Percentiles rank a stretch among this genome's conserved stretches.
These are phyloP conservation scores for Arthroderma sp. DNA, from an alignment of 2,329 filamentous ascomycete genomes.

Conservation along the genomic window DNA sequence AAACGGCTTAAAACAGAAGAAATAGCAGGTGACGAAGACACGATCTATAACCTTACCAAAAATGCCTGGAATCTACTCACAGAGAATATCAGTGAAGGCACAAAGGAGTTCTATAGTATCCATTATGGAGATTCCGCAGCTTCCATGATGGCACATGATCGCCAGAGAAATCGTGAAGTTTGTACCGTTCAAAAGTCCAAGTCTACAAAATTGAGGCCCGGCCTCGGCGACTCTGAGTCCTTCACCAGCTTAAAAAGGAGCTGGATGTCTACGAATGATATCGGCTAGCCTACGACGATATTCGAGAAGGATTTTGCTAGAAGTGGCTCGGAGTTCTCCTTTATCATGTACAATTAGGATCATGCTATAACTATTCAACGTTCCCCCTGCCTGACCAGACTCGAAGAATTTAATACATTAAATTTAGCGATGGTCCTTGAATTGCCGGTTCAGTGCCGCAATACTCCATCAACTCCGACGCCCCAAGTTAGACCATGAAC, in stretches of 20 bases:
- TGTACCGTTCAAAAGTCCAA: too few relatives aligned
- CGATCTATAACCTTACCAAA: not conserved
- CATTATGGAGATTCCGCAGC: slow-evolving; percentile 1
- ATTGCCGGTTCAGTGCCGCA: not conserved
- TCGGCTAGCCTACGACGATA: not conserved
- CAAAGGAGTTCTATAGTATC: not conserved
- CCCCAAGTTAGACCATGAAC: too few relatives aligned
- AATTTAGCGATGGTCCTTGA: not conserved
- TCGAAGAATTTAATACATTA: not conserved
- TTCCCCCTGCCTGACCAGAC: not conserved
- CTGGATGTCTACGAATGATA: not conserved
- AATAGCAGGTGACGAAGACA: not conserved
- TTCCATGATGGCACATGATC: not conserved
- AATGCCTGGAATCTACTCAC: not conserved
- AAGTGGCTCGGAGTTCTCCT: not conserved
- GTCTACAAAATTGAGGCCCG: too few relatives aligned
- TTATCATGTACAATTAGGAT: not conserved
- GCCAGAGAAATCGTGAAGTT: not conserved
- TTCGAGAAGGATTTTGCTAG: not conserved
- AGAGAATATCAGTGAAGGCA: not conserved
- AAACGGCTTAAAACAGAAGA: not conserved
- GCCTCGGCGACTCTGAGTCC: not conserved
- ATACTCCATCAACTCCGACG: too few relatives aligned
- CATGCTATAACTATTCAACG: not conserved
- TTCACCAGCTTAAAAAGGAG: not conserved